Evolutionary conservation across 2,329 filamentous ascomycete species (phyloP).

Genomic region (Thelonectria discophora): DNA sequence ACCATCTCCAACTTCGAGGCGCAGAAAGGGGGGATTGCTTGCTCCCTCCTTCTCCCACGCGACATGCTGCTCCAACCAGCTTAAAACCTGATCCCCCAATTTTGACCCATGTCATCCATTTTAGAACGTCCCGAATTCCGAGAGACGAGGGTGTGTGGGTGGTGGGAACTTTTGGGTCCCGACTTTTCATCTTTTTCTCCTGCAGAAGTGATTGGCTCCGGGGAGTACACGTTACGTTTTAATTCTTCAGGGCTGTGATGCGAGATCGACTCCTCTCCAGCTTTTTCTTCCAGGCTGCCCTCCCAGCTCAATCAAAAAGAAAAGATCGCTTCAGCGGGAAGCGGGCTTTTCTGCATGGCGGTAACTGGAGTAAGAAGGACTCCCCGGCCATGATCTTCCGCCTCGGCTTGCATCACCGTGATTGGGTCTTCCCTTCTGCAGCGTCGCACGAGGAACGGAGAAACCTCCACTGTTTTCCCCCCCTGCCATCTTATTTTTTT

Average conservation of each 20-base stretch:
- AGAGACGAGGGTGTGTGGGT: slow-evolving; percentile 6
- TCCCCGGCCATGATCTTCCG: background rate
- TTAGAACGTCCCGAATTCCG: slow-evolving; percentile 16
- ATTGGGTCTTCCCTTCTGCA: background rate
- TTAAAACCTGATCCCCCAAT: slow-evolving; percentile 2
- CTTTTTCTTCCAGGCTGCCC: background rate
- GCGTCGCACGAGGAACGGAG: background rate
- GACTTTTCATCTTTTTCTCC: no score
- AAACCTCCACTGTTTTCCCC: background rate
- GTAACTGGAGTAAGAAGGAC: background rate
- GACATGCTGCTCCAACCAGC: slow-evolving; percentile 18
- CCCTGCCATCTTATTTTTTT: background rate
- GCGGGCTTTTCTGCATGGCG: background rate
- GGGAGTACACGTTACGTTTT: slow-evolving; percentile 13
- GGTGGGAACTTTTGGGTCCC: background rate
- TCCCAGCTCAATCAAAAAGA: background rate
- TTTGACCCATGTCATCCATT: background rate
- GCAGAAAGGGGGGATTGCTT: background rate
- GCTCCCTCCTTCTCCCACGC: slow-evolving; percentile 5
- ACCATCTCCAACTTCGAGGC: background rate
- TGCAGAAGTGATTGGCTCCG: slow-evolving; percentile 6
- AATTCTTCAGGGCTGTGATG: slow-evolving; percentile 3
- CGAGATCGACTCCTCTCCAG: background rate
- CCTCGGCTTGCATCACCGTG: background rate
- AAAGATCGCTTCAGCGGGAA: background rate